phyloP scores from a whole-genome alignment of 2,329 filamentous ascomycete species.

The Tolypocladium capitatum region DNA sequence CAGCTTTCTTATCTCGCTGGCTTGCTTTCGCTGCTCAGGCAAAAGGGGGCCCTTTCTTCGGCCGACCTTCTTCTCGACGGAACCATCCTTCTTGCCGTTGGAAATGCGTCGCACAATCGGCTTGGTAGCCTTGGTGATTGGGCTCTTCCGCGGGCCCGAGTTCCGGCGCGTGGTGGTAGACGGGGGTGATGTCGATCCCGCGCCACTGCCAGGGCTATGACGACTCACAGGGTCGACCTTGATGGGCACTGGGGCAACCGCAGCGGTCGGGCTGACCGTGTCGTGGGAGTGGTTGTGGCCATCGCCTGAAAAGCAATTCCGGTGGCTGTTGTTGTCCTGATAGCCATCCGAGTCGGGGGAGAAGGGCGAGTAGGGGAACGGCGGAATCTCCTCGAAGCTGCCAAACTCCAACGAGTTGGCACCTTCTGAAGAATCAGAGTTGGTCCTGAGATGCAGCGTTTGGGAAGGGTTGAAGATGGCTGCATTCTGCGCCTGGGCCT shows the following conservation, averaged over 20 bases:
- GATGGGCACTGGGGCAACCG: constrained; percentile 56
- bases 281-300: constrained; percentile 34
- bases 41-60: constrained; percentile 78
- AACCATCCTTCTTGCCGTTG: constrained; percentile 65
- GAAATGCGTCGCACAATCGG: constrained; percentile 69
- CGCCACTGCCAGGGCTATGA: constrained; percentile 46
- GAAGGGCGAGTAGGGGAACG: constrained; percentile 63
- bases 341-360: constrained; percentile 72
- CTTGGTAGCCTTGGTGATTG: constrained; percentile 68
- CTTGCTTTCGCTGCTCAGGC: constrained; percentile 90
- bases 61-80: constrained; percentile 80
- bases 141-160: constrained; percentile 61
- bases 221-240: constrained; percentile 42
- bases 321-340: constrained; percentile 46
- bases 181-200: constrained; percentile 45
- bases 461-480: constrained; percentile 88
- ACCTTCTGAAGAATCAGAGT: constrained; percentile 74
- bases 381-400: constrained; percentile 67
- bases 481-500: constrained; percentile 36
- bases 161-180: constrained; percentile 53
- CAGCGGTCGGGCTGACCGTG: constrained; percentile 53
- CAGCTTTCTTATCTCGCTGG: constrained; percentile 90
- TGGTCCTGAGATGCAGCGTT: constrained; percentile 75
- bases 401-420: constrained; percentile 52
- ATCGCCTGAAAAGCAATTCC: constrained; percentile 49